A percentile compares a stretch with the other conserved stretches of the same genome.
These are phyloP conservation scores for Arthroderma sp. DNA, from an alignment of 2,329 filamentous ascomycete genomes.

Conservation along the genomic window DNA sequence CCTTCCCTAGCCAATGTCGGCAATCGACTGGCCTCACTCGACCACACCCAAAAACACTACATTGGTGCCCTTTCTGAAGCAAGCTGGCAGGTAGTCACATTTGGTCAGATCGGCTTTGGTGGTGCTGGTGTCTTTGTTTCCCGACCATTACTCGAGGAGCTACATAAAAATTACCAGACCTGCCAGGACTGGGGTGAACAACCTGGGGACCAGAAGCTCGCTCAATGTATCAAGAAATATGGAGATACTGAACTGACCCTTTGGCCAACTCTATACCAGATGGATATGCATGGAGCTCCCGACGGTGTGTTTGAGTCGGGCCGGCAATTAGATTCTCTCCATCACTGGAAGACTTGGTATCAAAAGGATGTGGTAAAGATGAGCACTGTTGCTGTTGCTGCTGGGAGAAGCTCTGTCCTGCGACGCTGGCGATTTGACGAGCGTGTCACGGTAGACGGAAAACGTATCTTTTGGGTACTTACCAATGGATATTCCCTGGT, in stretches of 20 bases:
- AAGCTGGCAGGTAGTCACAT: slow-evolving; percentile 31
- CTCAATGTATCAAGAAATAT: slow-evolving; percentile 30
- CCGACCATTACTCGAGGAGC: slow-evolving; percentile 25
- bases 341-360: slow-evolving; percentile 35
- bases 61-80: slow-evolving; percentile 32
- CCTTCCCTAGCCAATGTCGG: slow-evolving; percentile 26
- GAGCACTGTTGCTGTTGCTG: slow-evolving; percentile 28
- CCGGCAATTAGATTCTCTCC: slow-evolving; percentile 29
- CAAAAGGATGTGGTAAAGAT: slow-evolving; percentile 33
- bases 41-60: slow-evolving; percentile 29
- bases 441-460: slow-evolving; percentile 22
- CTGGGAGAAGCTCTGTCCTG: slow-evolving; percentile 29
- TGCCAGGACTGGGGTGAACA: slow-evolving; percentile 32
- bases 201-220: slow-evolving; percentile 32
- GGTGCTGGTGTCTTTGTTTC: slow-evolving; percentile 34
- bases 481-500: slow-evolving; percentile 33
- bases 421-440: slow-evolving; percentile 33
- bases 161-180: slow-evolving; percentile 27
- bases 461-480: slow-evolving; percentile 30
- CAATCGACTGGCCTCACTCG: slow-evolving; percentile 27
- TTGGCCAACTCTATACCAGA: slow-evolving; percentile 32
- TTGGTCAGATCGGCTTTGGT: slow-evolving; percentile 32
- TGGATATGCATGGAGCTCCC: slow-evolving; percentile 30
- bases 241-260: slow-evolving; percentile 27
- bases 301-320: slow-evolving; percentile 33